Conservation (phyloP, 2,329 filamentous ascomycete genomes). For the Colletotrichum sp. region DNA sequence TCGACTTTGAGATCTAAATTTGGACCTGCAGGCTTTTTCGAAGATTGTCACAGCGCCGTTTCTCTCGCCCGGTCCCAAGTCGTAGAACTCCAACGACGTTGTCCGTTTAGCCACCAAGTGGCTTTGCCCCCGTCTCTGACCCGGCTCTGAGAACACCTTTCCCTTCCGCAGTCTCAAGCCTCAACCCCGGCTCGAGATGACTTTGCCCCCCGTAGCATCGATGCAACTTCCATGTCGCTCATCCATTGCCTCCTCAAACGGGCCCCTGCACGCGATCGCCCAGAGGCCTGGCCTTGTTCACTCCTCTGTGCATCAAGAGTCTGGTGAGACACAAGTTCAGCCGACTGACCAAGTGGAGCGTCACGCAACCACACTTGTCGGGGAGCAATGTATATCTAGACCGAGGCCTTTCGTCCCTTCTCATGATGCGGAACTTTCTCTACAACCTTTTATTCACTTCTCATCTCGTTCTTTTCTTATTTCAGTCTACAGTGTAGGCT, state of each 20-base stretch:
- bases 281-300: background rate
- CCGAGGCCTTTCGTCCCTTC: background rate
- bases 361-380: background rate
- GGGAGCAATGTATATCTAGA: conserved; percentile 1
- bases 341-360: background rate
- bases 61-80: background rate
- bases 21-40: background rate
- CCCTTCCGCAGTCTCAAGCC: background rate
- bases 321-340: background rate
- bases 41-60: background rate
- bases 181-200: background rate
- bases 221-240: background rate
- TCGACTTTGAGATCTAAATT: conserved; percentile 11
- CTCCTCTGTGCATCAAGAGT: background rate
- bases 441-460: background rate
- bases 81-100: background rate
- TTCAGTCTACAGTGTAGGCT: background rate
- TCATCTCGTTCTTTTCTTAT: background rate
- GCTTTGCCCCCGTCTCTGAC: background rate
- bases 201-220: background rate
- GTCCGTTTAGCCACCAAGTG: background rate
- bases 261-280: background rate
- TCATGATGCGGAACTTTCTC: background rate
- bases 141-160: background rate
- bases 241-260: background rate